Conservation (phyloP, 495 filamentous ascomycete species). For the Rostrohypoxylon terebratum region DNA sequence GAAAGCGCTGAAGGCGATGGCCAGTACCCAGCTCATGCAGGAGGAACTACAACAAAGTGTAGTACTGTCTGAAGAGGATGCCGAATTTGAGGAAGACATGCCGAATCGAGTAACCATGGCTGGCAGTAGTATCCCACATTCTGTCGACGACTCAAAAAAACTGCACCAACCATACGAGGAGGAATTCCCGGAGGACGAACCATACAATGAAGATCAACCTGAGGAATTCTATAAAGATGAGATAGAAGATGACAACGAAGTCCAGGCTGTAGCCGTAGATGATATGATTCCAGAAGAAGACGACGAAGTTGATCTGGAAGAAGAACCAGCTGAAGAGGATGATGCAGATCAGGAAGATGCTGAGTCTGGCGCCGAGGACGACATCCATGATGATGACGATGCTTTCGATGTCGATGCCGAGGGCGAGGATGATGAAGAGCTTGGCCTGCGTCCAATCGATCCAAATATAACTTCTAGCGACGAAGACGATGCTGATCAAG, state of each 20-base stretch:
- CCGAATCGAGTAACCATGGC: slow-evolving; percentile 41
- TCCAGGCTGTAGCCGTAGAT: slow-evolving; percentile 49
- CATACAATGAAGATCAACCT: slow-evolving; percentile 40
- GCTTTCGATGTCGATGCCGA: slow-evolving; percentile 51
- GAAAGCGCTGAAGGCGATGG: slow-evolving; percentile 58
- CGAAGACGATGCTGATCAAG: slow-evolving; percentile 54
- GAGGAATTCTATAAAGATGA: slow-evolving; percentile 66
- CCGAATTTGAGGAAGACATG: slow-evolving; percentile 49
- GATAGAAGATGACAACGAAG: slow-evolving; percentile 55
- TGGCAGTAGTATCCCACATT: slow-evolving; percentile 52
- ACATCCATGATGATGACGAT: slow-evolving; percentile 56
- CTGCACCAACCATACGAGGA: slow-evolving; percentile 21
- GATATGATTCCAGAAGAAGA: slow-evolving; percentile 41
- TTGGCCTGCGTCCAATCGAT: slow-evolving; percentile 25
- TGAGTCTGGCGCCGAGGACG: slow-evolving; percentile 52
- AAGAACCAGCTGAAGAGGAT: slow-evolving; percentile 55
- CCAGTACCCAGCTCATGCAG: slow-evolving; percentile 62
- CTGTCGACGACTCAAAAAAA: slow-evolving; percentile 49
- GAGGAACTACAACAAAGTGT: slow-evolving; percentile 64
- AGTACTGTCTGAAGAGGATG: slow-evolving; percentile 58
- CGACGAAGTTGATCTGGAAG: slow-evolving; percentile 49
- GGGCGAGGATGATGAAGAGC: slow-evolving; percentile 61
- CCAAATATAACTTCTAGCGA: slow-evolving; percentile 41
- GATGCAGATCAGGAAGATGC: slow-evolving; percentile 60
- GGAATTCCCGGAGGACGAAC: neutral